phyloP scores from a whole-genome alignment of 345 rosid genomes.

The Arabidopsis suecica region DNA sequence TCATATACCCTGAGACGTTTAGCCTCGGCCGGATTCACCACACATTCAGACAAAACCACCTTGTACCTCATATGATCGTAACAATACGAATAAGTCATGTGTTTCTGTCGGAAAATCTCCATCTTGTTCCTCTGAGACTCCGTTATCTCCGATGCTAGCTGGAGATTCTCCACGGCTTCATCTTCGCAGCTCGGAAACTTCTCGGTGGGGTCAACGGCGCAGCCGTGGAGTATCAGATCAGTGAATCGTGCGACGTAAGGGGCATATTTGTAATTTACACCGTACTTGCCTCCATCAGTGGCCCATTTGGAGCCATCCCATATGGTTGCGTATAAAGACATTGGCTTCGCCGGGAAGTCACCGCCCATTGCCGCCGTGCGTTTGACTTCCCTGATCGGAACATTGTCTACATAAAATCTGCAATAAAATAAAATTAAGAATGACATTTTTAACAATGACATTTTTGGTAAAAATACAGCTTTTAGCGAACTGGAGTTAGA shows the following conservation, averaged over 20 bases:
- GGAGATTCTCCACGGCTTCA: constrained; percentile 33
- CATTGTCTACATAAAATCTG: constrained; percentile 79
- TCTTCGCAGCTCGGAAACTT: constrained; percentile 54
- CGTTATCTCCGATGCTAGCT: constrained; percentile 51
- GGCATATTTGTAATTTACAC: constrained; percentile 87
- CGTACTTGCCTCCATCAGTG: constrained; percentile 92
- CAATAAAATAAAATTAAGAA: background rate
- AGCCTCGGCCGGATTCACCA: constrained; percentile 62
- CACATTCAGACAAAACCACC: constrained; percentile 70
- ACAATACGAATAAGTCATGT: constrained; percentile 95
- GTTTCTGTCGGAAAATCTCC: constrained; percentile 73
- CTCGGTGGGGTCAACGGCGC: constrained; percentile 85
- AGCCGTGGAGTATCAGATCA: constrained; percentile 78
- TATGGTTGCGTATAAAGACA: constrained; percentile 90
- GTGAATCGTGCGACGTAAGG: constrained; percentile 76
- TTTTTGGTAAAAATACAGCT: background rate
- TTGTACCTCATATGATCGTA: constrained; percentile 77
- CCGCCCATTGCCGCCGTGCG: constrained; percentile 78
- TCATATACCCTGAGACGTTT: constrained; percentile 65
- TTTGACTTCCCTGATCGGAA: constrained; percentile 82
- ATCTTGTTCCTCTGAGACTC: constrained; percentile 59
- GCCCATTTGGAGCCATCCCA: constrained; percentile 99
- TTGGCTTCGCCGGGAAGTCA: constrained; percentile 93
- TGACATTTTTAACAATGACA: background rate
- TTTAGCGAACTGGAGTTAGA: constrained; percentile 7